phyloP scores from a whole-genome alignment of 2,329 filamentous ascomycete genomes.

The Xylariales sp. region DNA sequence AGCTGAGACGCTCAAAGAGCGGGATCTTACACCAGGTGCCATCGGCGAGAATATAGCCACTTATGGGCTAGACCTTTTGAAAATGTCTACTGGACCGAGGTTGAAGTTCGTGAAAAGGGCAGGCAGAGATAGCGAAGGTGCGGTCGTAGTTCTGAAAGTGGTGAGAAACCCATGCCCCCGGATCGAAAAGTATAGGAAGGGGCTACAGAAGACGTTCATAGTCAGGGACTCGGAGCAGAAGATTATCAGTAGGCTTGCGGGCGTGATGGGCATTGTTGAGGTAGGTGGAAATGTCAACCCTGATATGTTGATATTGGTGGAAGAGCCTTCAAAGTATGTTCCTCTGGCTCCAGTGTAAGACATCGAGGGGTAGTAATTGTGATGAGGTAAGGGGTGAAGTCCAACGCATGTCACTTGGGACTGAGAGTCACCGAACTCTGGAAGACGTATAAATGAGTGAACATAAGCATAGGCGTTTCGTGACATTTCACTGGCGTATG shows the following conservation, averaged over 20 bases:
- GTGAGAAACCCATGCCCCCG: slow-evolving; percentile 4
- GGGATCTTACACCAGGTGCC: not conserved
- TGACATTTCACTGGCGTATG: too few relatives aligned
- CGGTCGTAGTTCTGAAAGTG: not conserved
- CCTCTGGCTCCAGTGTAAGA: not conserved
- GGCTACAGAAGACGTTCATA: slow-evolving; percentile 3
- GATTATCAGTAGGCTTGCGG: slow-evolving; percentile 2
- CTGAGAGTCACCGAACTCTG: too few relatives aligned
- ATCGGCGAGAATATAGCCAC: slow-evolving; percentile 5
- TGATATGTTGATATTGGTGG: not conserved
- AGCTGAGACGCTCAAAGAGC: slow-evolving; percentile 1
- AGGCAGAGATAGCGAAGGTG: not conserved
- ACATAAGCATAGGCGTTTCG: too few relatives aligned
- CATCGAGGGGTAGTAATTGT: too few relatives aligned
- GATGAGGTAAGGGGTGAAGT: too few relatives aligned
- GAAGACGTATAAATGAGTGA: too few relatives aligned
- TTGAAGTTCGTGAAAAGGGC: not conserved
- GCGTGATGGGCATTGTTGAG: slow-evolving; percentile 4
- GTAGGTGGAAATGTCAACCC: not conserved
- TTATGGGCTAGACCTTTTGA: not conserved
- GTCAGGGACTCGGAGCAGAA: slow-evolving; percentile 1
- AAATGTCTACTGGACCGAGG: not conserved
- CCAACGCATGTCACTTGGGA: too few relatives aligned
- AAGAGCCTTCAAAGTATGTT: not conserved
- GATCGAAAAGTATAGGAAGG: slow-evolving; percentile 4